A percentile compares a stretch with the other conserved stretches of the same genome.
These are phyloP conservation scores for Blastocystis sp. DNA, from an alignment of 352 stramenopile genomes.

Conservation along the genomic window DNA sequence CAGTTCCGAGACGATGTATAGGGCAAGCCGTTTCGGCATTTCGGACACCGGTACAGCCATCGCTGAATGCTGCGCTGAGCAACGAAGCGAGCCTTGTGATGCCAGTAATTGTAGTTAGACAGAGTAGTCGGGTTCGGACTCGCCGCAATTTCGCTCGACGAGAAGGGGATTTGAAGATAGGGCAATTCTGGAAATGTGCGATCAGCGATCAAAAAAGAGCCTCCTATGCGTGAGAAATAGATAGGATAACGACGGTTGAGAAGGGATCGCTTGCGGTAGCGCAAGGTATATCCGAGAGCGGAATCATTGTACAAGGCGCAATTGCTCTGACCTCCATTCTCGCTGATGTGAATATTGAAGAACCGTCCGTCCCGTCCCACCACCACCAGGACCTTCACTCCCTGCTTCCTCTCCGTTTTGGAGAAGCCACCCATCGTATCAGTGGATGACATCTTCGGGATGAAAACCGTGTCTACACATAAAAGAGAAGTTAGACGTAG, in stretches of 20 bases:
- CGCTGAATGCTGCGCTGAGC: slow-evolving; percentile 29
- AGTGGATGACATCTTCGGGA: slow-evolving; percentile 7
- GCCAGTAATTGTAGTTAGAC: slow-evolving; percentile 68
- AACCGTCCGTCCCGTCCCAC: slow-evolving; percentile 36
- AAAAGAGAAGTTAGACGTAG: not conserved
- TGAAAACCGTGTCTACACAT: slow-evolving; percentile 41
- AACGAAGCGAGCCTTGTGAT: slow-evolving; percentile 57
- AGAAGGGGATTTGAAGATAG: slow-evolving; percentile 65
- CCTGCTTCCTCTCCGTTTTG: not conserved
- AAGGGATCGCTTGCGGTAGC: slow-evolving; percentile 50
- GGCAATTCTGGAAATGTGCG: slow-evolving; percentile 47
- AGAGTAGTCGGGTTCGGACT: not conserved
- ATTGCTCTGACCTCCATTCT: slow-evolving; percentile 18
- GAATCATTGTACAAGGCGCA: slow-evolving; percentile 61
- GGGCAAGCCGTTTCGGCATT: slow-evolving; percentile 25
- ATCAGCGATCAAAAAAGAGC: slow-evolving; percentile 47
- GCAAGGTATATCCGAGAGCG: slow-evolving; percentile 48
- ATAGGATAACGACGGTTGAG: slow-evolving; percentile 11
- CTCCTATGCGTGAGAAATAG: not conserved
- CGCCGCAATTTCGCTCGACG: not conserved
- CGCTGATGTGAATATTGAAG: slow-evolving; percentile 64
- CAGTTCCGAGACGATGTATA: slow-evolving; percentile 25
- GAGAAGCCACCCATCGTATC: not conserved
- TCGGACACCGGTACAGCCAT: slow-evolving; percentile 48
- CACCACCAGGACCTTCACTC: slow-evolving; percentile 25